phyloP scores from a whole-genome alignment of 768 basidiomycete species.

The Amanita rimosa region DNA sequence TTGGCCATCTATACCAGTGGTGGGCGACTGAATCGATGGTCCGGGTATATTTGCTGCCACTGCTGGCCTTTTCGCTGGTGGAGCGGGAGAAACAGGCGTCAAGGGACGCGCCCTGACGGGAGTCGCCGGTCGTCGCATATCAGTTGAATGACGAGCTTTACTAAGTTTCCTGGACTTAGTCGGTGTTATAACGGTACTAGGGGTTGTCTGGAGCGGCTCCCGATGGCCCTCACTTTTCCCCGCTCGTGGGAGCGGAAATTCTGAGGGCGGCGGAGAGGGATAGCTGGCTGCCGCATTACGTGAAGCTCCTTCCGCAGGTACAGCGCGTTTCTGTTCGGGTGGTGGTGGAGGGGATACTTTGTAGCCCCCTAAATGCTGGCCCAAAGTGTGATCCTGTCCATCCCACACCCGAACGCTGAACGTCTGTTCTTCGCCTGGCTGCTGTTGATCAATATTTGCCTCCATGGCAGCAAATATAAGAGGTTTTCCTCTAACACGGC shows the following conservation, averaged over 20 bases:
- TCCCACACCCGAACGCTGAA: constrained; percentile 6
- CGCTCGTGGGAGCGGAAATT: constrained; percentile 6
- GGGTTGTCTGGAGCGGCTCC: not conserved
- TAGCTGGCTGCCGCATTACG: constrained; percentile 9
- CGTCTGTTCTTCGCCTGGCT: constrained; percentile 2
- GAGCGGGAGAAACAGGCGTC: constrained; percentile 6
- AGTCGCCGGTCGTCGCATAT: constrained; percentile 8
- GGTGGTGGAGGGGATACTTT: not conserved
- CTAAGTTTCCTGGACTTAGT: constrained; percentile 18
- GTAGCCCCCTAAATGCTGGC: not conserved
- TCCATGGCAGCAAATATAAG: constrained; percentile 55
- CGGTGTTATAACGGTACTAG: constrained; percentile 8
- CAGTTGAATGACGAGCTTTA: constrained; percentile 14
- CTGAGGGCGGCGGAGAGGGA: constrained; percentile 8
- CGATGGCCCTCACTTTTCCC: constrained; percentile 2
- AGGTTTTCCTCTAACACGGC: constrained; percentile 33
- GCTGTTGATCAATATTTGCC: constrained; percentile 7
- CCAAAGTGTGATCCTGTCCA: constrained; percentile 4
- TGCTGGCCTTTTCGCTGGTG: not conserved
- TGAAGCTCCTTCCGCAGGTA: not conserved
- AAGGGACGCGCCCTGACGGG: constrained; percentile 8
- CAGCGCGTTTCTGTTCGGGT: not conserved
- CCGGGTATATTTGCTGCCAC: not conserved
- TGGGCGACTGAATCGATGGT: not conserved
- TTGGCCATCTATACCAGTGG: constrained; percentile 3